phyloP scores from a whole-genome alignment of 306 rosid species.

The Pachyrhizus erosus region DNA sequence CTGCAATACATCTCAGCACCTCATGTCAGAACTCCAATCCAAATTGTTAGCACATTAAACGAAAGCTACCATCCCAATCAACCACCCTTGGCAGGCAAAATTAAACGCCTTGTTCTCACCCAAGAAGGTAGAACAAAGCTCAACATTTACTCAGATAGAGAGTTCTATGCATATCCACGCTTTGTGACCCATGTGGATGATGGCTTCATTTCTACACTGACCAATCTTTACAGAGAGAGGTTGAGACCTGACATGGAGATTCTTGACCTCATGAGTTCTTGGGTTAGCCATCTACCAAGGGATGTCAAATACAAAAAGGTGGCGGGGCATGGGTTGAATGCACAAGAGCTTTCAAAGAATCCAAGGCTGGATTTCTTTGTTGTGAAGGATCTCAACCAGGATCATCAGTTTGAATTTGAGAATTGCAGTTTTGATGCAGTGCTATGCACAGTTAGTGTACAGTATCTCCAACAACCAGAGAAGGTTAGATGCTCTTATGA shows the following conservation, averaged over 20 bases:
- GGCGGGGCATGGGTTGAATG: slow-evolving; percentile 87
- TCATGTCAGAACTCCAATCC: slow-evolving; percentile 37
- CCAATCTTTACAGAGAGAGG: slow-evolving; percentile 67
- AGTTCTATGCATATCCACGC: slow-evolving; percentile 80
- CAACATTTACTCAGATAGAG: slow-evolving; percentile 61
- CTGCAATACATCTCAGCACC: slow-evolving; percentile 37
- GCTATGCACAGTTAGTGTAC: slow-evolving; percentile 83
- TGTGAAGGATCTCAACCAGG: slow-evolving; percentile 82
- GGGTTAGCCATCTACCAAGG: slow-evolving; percentile 83
- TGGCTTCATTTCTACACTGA: slow-evolving; percentile 70
- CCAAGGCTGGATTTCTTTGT: slow-evolving; percentile 70
- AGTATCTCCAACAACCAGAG: slow-evolving; percentile 95
- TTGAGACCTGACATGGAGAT: slow-evolving; percentile 59
- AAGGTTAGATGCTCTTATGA: slow-evolving; percentile 57
- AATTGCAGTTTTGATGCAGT: slow-evolving; percentile 78
- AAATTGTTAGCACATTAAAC: slow-evolving; percentile 48
- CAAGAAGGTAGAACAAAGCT: slow-evolving; percentile 76
- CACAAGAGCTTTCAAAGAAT: slow-evolving; percentile 81
- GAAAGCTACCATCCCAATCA: slow-evolving; percentile 51
- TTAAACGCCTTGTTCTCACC: slow-evolving; percentile 65
- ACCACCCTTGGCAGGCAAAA: slow-evolving; percentile 60
- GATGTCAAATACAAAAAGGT: slow-evolving; percentile 68
- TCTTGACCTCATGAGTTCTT: slow-evolving; percentile 92
- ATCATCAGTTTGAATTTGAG: slow-evolving; percentile 66
- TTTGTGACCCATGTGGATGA: slow-evolving; percentile 83